Evolutionary conservation across 495 filamentous ascomycete species (phyloP).

Genomic region (Aspergillus wentii): DNA sequence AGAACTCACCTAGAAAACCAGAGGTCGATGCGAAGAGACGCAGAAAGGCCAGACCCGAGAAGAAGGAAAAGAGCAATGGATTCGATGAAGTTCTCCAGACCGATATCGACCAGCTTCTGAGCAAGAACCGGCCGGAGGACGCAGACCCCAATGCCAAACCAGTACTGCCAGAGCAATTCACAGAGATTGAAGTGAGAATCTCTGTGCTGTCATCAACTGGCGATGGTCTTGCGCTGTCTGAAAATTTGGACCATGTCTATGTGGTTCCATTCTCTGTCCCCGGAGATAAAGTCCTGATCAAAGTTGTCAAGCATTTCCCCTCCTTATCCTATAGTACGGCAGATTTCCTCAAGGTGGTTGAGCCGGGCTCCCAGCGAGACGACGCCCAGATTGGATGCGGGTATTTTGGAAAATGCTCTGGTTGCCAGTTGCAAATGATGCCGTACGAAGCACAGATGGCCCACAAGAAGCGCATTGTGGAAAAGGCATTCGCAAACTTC

Average conservation of each 20-base stretch:
- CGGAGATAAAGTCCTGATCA: conserved; percentile 75
- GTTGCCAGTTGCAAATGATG: conserved; percentile 97
- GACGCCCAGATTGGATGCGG: conserved; percentile 71
- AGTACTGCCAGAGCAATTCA: conserved; percentile 59
- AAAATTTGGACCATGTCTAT: conserved; percentile 67
- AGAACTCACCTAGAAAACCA: conserved; percentile 21
- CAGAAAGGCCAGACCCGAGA: conserved; percentile 47
- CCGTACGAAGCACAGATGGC: conserved; percentile 79
- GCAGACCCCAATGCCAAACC: conserved; percentile 14
- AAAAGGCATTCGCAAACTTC: conserved; percentile 90
- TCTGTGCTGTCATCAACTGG: conserved; percentile 80
- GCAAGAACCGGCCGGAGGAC: conserved; percentile 37
- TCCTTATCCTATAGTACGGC: conserved; percentile 60
- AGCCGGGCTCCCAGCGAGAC: conserved; percentile 69
- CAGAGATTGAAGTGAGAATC: conserved; percentile 75
- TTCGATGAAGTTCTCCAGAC: conserved; percentile 68
- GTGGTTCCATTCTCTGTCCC: conserved; percentile 86
- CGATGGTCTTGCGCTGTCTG: conserved; percentile 70
- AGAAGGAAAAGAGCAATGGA: conserved; percentile 31
- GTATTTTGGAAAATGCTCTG: conserved; percentile 84
- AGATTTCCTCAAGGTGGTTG: conserved; percentile 74
- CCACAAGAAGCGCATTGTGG: conserved; percentile 79
- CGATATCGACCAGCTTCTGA: conserved; percentile 63
- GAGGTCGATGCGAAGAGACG: conserved; percentile 39
- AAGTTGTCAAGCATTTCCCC: conserved; percentile 65